These are phyloP conservation scores for Echria macrotheca DNA, from an alignment of 495 filamentous ascomycete genomes.

Conservation along the genomic window DNA sequence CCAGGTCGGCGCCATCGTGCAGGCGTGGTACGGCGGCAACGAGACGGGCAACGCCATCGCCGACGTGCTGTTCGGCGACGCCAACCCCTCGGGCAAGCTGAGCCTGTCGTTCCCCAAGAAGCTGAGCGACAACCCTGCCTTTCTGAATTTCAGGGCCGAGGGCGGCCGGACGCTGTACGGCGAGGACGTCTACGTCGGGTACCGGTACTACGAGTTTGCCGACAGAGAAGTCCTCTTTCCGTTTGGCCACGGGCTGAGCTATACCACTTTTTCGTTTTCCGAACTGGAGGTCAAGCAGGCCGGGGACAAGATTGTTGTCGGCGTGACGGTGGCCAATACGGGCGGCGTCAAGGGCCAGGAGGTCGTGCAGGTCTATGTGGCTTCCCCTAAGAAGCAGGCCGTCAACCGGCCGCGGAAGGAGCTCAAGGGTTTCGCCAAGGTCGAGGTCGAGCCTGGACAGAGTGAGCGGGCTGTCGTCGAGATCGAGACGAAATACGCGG, in stretches of 20 bases:
- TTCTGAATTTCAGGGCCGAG: constrained; percentile 67
- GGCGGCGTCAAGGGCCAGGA: constrained; percentile 63
- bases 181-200: constrained; percentile 73
- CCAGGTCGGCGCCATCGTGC: constrained; percentile 45
- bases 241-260: constrained; percentile 72
- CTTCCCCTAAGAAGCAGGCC: constrained; percentile 29
- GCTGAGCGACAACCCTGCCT: constrained; percentile 69
- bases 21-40: constrained; percentile 56
- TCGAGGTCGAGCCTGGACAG: constrained; percentile 59
- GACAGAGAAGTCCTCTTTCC: constrained; percentile 58
- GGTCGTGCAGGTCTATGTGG: constrained; percentile 57
- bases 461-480: constrained; percentile 50
- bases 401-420: constrained; percentile 59
- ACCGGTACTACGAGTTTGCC: constrained; percentile 67
- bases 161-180: constrained; percentile 67
- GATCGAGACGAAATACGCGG: constrained; percentile 55
- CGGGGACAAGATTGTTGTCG: constrained; percentile 38
- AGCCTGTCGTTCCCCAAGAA: constrained; percentile 61
- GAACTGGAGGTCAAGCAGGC: constrained; percentile 38
- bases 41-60: constrained; percentile 62
- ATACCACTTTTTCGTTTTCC: constrained; percentile 60
- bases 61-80: constrained; percentile 62
- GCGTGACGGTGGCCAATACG: constrained; percentile 46
- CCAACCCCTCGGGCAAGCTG: constrained; percentile 62
- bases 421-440: constrained; percentile 70